These are phyloP conservation scores for Shiraia bambusicola DNA, from an alignment of 2,329 filamentous ascomycete genomes.

Conservation along the genomic window DNA sequence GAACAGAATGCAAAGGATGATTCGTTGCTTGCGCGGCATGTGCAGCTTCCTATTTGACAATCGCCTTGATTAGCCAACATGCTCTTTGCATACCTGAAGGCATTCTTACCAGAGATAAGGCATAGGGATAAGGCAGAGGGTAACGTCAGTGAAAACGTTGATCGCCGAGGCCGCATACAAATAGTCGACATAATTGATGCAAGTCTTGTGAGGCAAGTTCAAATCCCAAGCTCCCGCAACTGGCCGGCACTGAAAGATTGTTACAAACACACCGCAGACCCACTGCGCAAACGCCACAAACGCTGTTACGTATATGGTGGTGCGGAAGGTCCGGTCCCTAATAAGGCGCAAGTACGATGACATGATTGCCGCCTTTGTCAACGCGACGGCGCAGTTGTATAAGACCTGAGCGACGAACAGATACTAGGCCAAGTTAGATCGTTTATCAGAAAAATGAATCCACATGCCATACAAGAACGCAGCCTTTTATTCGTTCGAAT, in stretches of 20 bases:
- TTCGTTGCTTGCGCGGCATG: slow-evolving; percentile 29
- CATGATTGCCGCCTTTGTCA: slow-evolving; percentile 33
- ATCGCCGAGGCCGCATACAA: slow-evolving; percentile 30
- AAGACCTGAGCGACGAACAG: slow-evolving; percentile 29
- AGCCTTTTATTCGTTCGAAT: slow-evolving; percentile 1
- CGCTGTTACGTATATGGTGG: slow-evolving; percentile 19
- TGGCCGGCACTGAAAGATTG: slow-evolving; percentile 31
- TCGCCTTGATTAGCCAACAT: background rate
- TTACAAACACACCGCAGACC: slow-evolving; percentile 28
- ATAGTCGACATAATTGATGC: slow-evolving; percentile 26
- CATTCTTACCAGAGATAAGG: slow-evolving; percentile 29
- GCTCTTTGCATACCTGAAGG: background rate
- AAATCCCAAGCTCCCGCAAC: slow-evolving; percentile 28
- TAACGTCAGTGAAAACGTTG: slow-evolving; percentile 26
- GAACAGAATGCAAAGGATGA: slow-evolving; percentile 31
- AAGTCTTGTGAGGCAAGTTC: slow-evolving; percentile 14
- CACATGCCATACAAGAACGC: slow-evolving; percentile 1
- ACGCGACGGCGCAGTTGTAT: slow-evolving; percentile 29
- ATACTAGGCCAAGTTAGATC: slow-evolving; percentile 17
- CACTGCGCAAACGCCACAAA: slow-evolving; percentile 19
- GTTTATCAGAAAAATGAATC: background rate
- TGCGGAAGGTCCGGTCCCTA: slow-evolving; percentile 19
- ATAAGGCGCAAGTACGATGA: slow-evolving; percentile 32
- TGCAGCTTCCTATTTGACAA: slow-evolving; percentile 1
- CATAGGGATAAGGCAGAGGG: slow-evolving; percentile 26